These are phyloP conservation scores for Thraustotheca clavata DNA, from an alignment of 352 stramenopile genomes.

Conservation along the genomic window DNA sequence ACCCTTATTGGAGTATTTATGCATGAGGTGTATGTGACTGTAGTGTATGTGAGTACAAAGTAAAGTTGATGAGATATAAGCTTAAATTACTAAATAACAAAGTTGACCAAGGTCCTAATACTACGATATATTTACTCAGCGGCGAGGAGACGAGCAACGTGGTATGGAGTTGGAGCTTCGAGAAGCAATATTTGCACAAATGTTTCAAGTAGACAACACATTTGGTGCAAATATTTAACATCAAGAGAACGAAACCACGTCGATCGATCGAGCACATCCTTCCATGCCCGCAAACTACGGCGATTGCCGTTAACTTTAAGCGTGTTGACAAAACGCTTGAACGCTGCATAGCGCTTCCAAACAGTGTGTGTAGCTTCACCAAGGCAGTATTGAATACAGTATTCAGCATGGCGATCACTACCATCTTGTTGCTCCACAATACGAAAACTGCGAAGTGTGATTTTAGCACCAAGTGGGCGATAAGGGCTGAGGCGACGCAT, in stretches of 20 bases:
- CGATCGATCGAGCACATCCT: slow-evolving; percentile 40
- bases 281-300: slow-evolving; percentile 47
- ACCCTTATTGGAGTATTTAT: no score
- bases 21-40: no score
- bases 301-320: slow-evolving; percentile 48
- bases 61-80: no score
- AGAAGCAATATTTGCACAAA: slow-evolving; percentile 67
- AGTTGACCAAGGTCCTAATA: no score
- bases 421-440: slow-evolving; percentile 43
- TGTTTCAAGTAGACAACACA: slow-evolving; percentile 65
- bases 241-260: slow-evolving; percentile 81
- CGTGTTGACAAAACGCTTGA: slow-evolving; percentile 50
- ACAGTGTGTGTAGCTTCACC: slow-evolving; percentile 61
- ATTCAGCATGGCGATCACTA: slow-evolving; percentile 48
- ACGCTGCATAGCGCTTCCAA: slow-evolving; percentile 68
- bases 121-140: slow-evolving; percentile 1
- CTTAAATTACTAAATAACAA: slow-evolving; percentile 15
- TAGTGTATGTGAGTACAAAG: no score
- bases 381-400: slow-evolving; percentile 67
- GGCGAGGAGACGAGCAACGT: slow-evolving; percentile 28
- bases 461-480: slow-evolving; percentile 64
- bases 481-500: slow-evolving; percentile 54
- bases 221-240: slow-evolving; percentile 69
- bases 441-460: slow-evolving; percentile 75
- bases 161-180: slow-evolving; percentile 61